phyloP scores from a whole-genome alignment of 2,329 filamentous ascomycete species.

The Graphilbum ipis-grandicollis region DNA sequence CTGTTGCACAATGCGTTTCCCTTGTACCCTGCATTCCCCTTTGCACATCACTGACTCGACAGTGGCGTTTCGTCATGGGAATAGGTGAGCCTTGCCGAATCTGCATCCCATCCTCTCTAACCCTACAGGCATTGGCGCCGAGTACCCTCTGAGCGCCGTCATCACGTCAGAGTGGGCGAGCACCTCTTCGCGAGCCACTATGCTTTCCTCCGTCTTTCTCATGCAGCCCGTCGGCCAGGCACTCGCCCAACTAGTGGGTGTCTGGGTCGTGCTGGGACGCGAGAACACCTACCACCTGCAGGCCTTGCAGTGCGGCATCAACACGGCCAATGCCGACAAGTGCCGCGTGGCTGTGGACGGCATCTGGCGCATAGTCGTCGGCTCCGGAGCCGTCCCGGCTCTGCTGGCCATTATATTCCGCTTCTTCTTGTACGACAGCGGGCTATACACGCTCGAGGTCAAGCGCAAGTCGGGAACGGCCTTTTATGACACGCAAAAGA shows the following conservation, averaged over 20 bases:
- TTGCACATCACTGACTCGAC: background rate
- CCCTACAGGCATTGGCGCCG: slow-evolving; percentile 50
- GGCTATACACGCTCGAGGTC: slow-evolving; percentile 47
- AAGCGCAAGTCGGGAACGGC: slow-evolving; percentile 42
- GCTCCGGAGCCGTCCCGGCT: slow-evolving; percentile 45
- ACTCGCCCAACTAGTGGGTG: slow-evolving; percentile 42
- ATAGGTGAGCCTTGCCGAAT: slow-evolving; percentile 18
- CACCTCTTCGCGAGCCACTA: slow-evolving; percentile 46
- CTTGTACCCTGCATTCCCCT: no score
- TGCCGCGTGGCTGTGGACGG: slow-evolving; percentile 34
- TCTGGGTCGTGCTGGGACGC: slow-evolving; percentile 32
- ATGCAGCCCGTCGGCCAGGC: slow-evolving; percentile 55
- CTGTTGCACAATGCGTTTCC: no score
- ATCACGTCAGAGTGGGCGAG: slow-evolving; percentile 50
- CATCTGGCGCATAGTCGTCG: slow-evolving; percentile 51
- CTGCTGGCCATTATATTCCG: slow-evolving; percentile 47
- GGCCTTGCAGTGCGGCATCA: slow-evolving; percentile 29
- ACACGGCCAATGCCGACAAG: slow-evolving; percentile 24
- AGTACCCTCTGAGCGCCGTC: slow-evolving; percentile 49
- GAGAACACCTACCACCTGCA: slow-evolving; percentile 22
- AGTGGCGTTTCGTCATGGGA: slow-evolving; percentile 37
- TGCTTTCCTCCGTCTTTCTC: slow-evolving; percentile 51
- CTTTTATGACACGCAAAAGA: slow-evolving; percentile 39
- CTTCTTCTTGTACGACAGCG: slow-evolving; percentile 49
- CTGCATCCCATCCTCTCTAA: slow-evolving; percentile 1